Evolutionary conservation across 495 filamentous ascomycete genomes (phyloP).

Genomic region (Annulohypoxylon moriforme): DNA sequence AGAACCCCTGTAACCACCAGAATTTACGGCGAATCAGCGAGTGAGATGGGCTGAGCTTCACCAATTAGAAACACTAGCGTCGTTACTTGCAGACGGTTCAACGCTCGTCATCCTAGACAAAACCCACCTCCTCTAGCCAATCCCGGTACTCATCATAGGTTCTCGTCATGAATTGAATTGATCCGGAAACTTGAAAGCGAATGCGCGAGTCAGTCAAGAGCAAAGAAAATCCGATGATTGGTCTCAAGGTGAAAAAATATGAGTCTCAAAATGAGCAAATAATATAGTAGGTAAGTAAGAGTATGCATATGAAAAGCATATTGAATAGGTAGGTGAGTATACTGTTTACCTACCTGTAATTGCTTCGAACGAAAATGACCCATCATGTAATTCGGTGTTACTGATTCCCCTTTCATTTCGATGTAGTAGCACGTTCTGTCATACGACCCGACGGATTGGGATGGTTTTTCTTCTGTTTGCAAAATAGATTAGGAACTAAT

Average conservation of each 20-base stretch:
- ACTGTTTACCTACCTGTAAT: no score
- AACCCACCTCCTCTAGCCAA: conserved; percentile 3
- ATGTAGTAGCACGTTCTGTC: conserved; percentile 12
- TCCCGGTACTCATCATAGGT: background rate
- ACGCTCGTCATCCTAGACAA: conserved; percentile 36
- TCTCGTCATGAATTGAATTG: background rate
- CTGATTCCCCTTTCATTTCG: conserved; percentile 37
- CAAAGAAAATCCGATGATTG: background rate
- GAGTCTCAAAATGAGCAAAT: background rate
- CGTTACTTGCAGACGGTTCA: conserved; percentile 40
- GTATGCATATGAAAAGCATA: background rate
- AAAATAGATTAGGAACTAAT: conserved; percentile 3
- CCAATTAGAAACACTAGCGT: conserved; percentile 46
- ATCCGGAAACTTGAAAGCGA: background rate
- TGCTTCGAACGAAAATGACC: background rate
- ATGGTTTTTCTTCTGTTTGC: conserved; percentile 3
- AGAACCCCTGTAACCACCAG: conserved; percentile 21
- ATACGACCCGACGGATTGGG: conserved; percentile 22
- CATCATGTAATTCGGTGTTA: background rate
- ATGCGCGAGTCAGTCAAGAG: background rate
- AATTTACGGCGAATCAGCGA: conserved; percentile 33
- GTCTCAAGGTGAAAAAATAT: background rate
- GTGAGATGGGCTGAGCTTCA: conserved; percentile 19
- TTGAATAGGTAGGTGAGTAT: background rate
- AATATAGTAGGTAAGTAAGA: background rate